Percentiles rank a stretch among this genome's conserved stretches.
Conservation (phyloP, 495 filamentous ascomycete genomes). For the Neurospora tetrasperma region DNA sequence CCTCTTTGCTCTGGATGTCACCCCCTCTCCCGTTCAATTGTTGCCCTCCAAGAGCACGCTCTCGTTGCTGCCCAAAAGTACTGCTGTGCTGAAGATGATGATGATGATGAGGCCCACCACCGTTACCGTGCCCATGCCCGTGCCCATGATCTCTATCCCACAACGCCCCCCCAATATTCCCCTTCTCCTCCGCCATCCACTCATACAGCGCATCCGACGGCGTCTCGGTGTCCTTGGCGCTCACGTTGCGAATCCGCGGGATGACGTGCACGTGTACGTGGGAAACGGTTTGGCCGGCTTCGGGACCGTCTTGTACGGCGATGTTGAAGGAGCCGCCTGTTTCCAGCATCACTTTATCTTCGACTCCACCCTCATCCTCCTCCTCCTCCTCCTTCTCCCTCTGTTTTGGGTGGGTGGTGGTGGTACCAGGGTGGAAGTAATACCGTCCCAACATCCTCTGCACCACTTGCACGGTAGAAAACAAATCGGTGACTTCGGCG, state of each 20-base stretch:
- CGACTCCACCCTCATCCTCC: neutral
- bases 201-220: conserved; percentile 60
- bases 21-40: neutral
- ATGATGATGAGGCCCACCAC: neutral
- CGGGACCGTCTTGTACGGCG: conserved; percentile 80
- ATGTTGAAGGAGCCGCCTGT: conserved; percentile 65
- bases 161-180: conserved; percentile 60
- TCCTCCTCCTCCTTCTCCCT: no score
- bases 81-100: neutral
- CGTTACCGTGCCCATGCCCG: neutral
- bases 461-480: conserved; percentile 71
- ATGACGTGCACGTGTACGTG: conserved; percentile 95
- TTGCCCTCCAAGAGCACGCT: neutral
- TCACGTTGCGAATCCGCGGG: conserved; percentile 46
- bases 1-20: neutral
- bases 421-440: conserved; percentile 27
- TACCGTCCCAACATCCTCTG: conserved; percentile 65
- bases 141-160: conserved; percentile 26
- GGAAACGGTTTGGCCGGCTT: conserved; percentile 79
- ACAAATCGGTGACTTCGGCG: conserved; percentile 72
- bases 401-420: no score
- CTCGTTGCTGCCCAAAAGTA: neutral
- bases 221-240: conserved; percentile 37
- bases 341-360: neutral
- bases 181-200: conserved; percentile 73